A percentile compares a stretch with the other conserved stretches of the same genome.
Conservation (phyloP, 352 stramenopile species). For the Phytopythium oedochilum region DNA sequence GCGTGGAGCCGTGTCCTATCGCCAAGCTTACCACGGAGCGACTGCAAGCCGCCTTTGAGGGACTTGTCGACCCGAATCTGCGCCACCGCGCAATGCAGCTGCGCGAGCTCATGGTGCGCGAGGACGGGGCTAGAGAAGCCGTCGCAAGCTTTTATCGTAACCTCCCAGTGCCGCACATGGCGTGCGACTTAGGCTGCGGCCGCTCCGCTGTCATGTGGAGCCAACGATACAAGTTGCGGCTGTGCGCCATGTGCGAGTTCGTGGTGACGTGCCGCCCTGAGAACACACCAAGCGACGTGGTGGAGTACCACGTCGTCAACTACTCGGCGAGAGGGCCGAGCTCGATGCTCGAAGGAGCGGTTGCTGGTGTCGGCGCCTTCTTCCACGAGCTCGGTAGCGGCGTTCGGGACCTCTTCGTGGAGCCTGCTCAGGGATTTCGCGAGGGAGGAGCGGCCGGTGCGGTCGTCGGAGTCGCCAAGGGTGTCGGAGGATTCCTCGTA, state of each 20-base stretch:
- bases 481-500: conserved; percentile 44
- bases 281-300: conserved; percentile 38
- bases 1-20: conserved; percentile 84
- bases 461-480: conserved; percentile 54
- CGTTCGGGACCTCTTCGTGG: conserved; percentile 60
- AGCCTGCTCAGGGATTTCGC: conserved; percentile 49
- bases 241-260: conserved; percentile 57
- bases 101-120: conserved; percentile 53
- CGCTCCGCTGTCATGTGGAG: conserved; percentile 54
- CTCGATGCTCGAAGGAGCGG: conserved; percentile 42
- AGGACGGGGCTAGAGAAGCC: conserved; percentile 83
- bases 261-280: conserved; percentile 38
- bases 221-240: conserved; percentile 36
- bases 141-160: conserved; percentile 83
- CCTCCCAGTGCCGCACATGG: conserved; percentile 85
- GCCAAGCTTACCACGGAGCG: conserved; percentile 76
- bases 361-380: conserved; percentile 49
- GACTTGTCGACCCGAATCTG: conserved; percentile 50
- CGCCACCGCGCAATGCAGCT: conserved; percentile 42
- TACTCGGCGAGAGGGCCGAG: conserved; percentile 55
- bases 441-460: conserved; percentile 57
- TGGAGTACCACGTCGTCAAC: conserved; percentile 60
- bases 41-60: conserved; percentile 71
- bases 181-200: conserved; percentile 42
- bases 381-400: conserved; percentile 57